A percentile compares a stretch with the other conserved stretches of the same genome.
Conservation (phyloP, 768 basidiomycete species). For the Russula ochroleuca region DNA sequence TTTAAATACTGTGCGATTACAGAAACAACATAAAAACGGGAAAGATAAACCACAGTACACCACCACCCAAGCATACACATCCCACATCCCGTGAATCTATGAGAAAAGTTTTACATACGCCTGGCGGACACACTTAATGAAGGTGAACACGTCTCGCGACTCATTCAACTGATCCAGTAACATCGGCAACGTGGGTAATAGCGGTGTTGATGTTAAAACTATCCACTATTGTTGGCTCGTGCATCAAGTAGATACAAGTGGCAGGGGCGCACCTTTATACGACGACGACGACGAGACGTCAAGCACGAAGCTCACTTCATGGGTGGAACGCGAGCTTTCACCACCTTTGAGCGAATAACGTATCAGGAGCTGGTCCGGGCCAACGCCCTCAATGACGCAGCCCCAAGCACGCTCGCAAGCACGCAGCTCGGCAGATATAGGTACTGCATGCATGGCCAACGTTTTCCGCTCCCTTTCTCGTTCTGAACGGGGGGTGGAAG, state of each 20-base stretch:
- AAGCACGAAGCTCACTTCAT: constrained; percentile 26
- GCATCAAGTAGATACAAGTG: not conserved
- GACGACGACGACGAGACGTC: constrained; percentile 16
- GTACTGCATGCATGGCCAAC: constrained; percentile 50
- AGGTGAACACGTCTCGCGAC: constrained; percentile 61
- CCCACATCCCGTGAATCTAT: not conserved
- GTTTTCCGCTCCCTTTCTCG: constrained; percentile 60
- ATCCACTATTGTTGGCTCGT: not conserved
- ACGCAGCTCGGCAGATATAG: constrained; percentile 50
- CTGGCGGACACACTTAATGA: constrained; percentile 62
- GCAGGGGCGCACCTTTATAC: constrained; percentile 21
- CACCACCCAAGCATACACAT: not conserved
- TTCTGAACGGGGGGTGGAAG: constrained; percentile 47
- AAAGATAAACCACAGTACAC: not conserved
- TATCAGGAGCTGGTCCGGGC: constrained; percentile 64
- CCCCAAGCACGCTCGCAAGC: constrained; percentile 54
- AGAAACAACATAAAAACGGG: not conserved
- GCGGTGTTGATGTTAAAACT: constrained; percentile 82
- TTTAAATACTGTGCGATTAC: not conserved
- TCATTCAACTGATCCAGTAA: constrained; percentile 69
- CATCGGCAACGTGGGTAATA: constrained; percentile 59
- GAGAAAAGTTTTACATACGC: constrained; percentile 43
- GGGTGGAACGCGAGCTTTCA: constrained; percentile 8
- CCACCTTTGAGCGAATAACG: constrained; percentile 45
- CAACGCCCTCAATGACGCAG: constrained; percentile 75